Evolutionary conservation across 805 yeast species (phyloP).

Genomic region (Barnettozyma sp.): DNA sequence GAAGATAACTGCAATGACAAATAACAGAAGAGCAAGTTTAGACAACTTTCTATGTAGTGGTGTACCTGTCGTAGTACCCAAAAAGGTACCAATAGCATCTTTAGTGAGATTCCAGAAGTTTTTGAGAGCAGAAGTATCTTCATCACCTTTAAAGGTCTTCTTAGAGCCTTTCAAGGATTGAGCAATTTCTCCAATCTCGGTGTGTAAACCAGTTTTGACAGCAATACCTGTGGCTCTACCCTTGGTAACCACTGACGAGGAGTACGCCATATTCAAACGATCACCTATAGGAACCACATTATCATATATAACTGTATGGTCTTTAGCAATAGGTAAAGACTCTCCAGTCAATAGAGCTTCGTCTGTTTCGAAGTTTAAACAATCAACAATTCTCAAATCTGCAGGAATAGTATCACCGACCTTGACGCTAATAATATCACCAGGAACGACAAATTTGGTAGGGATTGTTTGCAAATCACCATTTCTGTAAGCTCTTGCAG

Average conservation of each 20-base stretch:
- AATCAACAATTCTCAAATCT: constrained; percentile 52
- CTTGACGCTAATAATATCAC: constrained; percentile 55
- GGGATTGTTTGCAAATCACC: constrained; percentile 52
- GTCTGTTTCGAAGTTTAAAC: constrained; percentile 63
- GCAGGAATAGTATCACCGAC: constrained; percentile 79
- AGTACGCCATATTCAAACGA: constrained; percentile 61
- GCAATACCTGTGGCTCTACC: constrained; percentile 71
- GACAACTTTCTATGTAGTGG: constrained; percentile 74
- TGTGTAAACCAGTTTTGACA: constrained; percentile 57
- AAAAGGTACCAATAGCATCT: constrained; percentile 56
- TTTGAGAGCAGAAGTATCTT: constrained; percentile 34
- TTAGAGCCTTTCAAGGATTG: constrained; percentile 41
- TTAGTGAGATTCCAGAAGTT: constrained; percentile 36
- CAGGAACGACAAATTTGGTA: constrained; percentile 63
- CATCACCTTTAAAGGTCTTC: constrained; percentile 36
- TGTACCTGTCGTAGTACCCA: constrained; percentile 75
- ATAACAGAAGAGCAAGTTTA: constrained; percentile 65
- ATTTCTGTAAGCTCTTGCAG: constrained; percentile 59
- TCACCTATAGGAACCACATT: constrained; percentile 59
- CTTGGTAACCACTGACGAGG: constrained; percentile 63
- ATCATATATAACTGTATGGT: constrained; percentile 35
- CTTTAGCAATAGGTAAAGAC: constrained; percentile 56
- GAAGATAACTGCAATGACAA: constrained; percentile 72
- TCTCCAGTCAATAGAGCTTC: constrained; percentile 65
- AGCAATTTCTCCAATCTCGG: constrained; percentile 75